These are phyloP conservation scores for Pontederia paniculata DNA, from an alignment of 176 grass and related monocot genomes.

Conservation along the genomic window DNA sequence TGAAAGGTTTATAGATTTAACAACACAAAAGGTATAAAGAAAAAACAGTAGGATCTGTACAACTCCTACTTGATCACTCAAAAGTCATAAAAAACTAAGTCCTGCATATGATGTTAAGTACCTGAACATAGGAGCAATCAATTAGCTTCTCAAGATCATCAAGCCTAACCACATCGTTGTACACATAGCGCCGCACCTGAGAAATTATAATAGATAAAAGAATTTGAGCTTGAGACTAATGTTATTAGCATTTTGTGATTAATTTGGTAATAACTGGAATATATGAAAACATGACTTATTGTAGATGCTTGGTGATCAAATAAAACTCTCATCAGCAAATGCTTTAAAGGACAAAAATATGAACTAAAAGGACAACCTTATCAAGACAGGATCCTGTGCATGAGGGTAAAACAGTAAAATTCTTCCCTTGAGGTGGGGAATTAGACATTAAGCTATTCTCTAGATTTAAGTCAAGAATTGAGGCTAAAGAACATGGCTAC, in stretches of 20 bases:
- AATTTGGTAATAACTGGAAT: not conserved
- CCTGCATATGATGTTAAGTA: not conserved
- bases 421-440: too few species aligned
- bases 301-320: not conserved
- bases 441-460: too few species aligned
- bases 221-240: not conserved
- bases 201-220: not conserved
- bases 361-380: not conserved
- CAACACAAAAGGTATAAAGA: not conserved
- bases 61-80: not conserved
- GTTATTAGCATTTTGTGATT: not conserved
- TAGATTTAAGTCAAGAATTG: too few species aligned
- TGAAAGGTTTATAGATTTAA: not conserved
- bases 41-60: not conserved
- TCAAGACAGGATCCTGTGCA: too few species aligned
- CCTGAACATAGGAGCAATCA: constrained; percentile 89
- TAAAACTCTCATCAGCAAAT: not conserved
- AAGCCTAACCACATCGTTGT: constrained; percentile 86
- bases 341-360: not conserved
- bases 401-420: too few species aligned
- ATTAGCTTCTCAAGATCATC: constrained; percentile 87
- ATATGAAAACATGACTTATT: not conserved
- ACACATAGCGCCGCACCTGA: constrained; percentile 88
- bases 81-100: not conserved
- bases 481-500: too few species aligned